phyloP scores from a whole-genome alignment of 1,284 basidiomycete species.

The Papiliotrema flavescens region DNA sequence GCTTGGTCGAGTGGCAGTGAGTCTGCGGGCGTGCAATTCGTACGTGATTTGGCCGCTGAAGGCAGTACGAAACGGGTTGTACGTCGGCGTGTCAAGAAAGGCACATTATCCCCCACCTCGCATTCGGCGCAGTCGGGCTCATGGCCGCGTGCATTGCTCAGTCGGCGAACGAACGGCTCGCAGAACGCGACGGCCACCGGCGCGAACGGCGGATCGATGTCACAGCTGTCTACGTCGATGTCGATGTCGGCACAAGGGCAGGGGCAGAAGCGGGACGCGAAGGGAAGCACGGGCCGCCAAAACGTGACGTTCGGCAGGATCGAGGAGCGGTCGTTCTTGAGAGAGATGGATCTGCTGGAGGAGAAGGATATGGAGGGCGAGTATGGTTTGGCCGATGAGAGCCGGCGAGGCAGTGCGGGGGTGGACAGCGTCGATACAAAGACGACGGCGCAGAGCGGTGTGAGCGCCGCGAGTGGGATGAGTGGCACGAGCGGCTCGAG shows the following conservation, averaged over 20 bases:
- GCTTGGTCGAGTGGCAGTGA: constrained; percentile 49
- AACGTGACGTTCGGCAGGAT: constrained; percentile 3
- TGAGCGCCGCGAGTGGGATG: neutral
- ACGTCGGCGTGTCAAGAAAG: constrained; percentile 33
- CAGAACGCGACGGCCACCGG: neutral
- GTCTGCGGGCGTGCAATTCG: constrained; percentile 6
- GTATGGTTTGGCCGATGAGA: neutral
- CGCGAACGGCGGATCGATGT: neutral
- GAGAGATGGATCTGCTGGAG: constrained; percentile 2
- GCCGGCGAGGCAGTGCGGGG: neutral
- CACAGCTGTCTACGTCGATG: neutral
- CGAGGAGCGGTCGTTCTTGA: constrained; percentile 5
- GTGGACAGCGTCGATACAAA: constrained; percentile 1
- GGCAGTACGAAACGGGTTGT: constrained; percentile 40
- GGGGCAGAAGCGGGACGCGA: neutral
- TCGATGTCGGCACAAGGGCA: too few species aligned
- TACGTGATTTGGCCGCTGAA: neutral
- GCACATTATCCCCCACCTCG: constrained; percentile 22
- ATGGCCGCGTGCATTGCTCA: neutral
- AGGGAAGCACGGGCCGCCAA: neutral
- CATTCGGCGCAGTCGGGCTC: neutral
- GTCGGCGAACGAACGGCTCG: neutral
- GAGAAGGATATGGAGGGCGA: neutral
- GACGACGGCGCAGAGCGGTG: neutral
- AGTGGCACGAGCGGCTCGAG: neutral